Evolutionary conservation across 176 grass and related monocot genomes (phyloP).

Genomic region (Cocos nucifera): DNA sequence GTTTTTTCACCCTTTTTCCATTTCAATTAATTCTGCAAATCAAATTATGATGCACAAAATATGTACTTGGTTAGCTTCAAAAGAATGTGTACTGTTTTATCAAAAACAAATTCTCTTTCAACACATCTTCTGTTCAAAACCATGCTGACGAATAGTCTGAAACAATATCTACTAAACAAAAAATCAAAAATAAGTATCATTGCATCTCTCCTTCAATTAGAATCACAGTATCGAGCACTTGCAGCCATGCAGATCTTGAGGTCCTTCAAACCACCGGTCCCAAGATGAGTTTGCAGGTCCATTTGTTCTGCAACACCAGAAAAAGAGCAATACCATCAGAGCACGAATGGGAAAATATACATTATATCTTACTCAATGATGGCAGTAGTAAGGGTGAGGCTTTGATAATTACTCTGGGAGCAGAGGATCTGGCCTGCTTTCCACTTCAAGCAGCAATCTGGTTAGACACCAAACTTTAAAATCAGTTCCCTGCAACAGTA

Average conservation of each 20-base stretch:
- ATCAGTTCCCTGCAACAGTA: background rate
- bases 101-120: no score
- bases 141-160: no score
- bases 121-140: no score
- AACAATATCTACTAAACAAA: no score
- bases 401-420: constrained; percentile 55
- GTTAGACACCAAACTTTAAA: constrained; percentile 7
- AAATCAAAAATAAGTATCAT: background rate
- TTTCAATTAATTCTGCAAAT: no score
- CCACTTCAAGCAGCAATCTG: constrained; percentile 53
- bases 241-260: constrained; percentile 15
- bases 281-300: constrained; percentile 3
- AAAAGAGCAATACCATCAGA: background rate
- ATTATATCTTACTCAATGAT: no score
- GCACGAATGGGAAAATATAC: no score
- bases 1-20: no score
- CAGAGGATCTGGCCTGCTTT: constrained; percentile 64
- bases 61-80: no score
- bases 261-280: constrained; percentile 15
- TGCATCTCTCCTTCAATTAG: background rate
- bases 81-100: no score
- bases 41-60: no score
- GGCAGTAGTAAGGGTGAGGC: background rate
- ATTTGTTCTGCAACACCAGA: constrained; percentile 4
- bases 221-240: constrained; percentile 21